Percentiles rank a stretch among this genome's conserved stretches.
phyloP scores from a whole-genome alignment of 148 eudicot species.

The Camellia lanceoleosa region DNA sequence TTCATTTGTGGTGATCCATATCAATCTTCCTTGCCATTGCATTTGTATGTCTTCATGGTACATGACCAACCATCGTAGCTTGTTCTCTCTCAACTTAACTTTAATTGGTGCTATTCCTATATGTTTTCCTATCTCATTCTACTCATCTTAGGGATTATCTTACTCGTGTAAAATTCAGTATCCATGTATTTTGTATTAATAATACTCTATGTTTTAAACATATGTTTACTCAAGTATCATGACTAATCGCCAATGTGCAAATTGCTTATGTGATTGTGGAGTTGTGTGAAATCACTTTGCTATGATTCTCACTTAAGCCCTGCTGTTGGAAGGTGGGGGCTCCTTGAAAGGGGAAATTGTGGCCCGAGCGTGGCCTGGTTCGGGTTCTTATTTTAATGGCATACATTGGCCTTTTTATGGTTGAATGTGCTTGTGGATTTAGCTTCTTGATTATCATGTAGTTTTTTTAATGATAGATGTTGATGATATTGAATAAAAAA shows the following conservation, averaged over 20 bases:
- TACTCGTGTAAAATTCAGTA: not conserved
- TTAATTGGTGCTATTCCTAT: too few relatives aligned
- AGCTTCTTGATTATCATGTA: not conserved
- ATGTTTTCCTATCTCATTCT: too few relatives aligned
- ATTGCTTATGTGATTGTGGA: not conserved
- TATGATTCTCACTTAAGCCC: not conserved
- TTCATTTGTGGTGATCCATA: too few relatives aligned
- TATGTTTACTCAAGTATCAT: not conserved
- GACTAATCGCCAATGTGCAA: not conserved
- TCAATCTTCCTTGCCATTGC: too few relatives aligned
- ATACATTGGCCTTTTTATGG: not conserved
- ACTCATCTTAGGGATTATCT: too few relatives aligned
- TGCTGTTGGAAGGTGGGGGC: not conserved
- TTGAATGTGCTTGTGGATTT: slow-evolving; percentile 4
- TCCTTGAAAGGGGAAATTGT: not conserved
- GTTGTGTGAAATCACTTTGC: not conserved
- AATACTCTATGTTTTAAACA: not conserved
- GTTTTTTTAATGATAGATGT: not conserved
- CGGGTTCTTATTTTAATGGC: not conserved
- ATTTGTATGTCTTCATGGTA: too few relatives aligned
- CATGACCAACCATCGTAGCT: too few relatives aligned
- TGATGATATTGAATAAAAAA: not conserved
- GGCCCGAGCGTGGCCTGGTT: not conserved
- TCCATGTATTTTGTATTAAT: not conserved
- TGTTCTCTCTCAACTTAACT: too few relatives aligned